These are phyloP conservation scores for Phytomonas sp. DNA, from an alignment of 208 protist genomes.

Conservation along the genomic window DNA sequence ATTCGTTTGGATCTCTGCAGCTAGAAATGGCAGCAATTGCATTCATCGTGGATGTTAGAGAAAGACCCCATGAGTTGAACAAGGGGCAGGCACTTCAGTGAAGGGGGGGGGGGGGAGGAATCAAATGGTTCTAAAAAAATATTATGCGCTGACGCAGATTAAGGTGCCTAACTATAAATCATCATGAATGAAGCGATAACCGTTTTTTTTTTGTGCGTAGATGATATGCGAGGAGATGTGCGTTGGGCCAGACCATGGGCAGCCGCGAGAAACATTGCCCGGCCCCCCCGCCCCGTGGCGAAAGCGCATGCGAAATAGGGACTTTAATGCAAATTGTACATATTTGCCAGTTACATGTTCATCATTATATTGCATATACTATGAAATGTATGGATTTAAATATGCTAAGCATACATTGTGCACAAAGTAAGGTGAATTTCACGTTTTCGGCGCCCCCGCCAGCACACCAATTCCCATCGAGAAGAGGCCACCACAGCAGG, in stretches of 20 bases:
- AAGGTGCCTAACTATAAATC: background rate
- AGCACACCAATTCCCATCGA: background rate
- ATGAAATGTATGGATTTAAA: background rate
- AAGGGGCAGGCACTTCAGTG: background rate
- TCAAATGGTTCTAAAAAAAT: background rate
- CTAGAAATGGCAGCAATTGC: background rate
- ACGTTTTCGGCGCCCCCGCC: background rate
- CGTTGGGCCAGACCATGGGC: background rate
- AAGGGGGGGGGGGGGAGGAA: too few species aligned
- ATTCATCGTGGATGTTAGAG: background rate
- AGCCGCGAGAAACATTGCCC: background rate
- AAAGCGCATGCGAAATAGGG: background rate
- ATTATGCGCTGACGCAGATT: background rate
- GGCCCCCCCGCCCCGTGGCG: too few species aligned
- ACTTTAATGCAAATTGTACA: background rate
- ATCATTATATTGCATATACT: background rate
- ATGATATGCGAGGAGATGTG: background rate
- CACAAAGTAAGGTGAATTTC: background rate
- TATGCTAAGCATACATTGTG: background rate
- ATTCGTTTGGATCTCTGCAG: background rate
- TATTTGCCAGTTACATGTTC: background rate
- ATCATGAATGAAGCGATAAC: background rate
- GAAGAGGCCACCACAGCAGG: background rate
- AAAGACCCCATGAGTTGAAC: background rate
- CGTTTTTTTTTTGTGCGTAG: background rate